phyloP scores from a whole-genome alignment of 208 protist species.

The Porcisia hertigi region DNA sequence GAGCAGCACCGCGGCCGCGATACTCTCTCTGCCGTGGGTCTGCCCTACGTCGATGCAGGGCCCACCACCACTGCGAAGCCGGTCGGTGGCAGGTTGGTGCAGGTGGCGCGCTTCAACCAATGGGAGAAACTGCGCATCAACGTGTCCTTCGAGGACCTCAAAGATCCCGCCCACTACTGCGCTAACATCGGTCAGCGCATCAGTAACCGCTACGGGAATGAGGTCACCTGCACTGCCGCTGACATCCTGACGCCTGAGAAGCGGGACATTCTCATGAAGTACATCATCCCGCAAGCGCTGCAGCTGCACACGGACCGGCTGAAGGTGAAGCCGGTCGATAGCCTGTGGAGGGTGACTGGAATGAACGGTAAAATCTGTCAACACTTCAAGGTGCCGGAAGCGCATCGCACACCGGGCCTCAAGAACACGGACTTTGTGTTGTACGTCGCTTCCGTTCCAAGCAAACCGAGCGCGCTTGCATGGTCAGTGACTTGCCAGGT shows the following conservation, averaged over 20 bases:
- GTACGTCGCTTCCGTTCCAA: slow-evolving; percentile 57
- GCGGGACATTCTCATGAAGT: slow-evolving; percentile 23
- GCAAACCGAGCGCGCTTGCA: slow-evolving; percentile 7
- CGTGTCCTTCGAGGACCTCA: no score
- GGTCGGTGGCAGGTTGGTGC: no score
- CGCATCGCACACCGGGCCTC: slow-evolving; percentile 41
- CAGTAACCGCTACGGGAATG: slow-evolving; percentile 20
- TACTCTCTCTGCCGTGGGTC: background rate
- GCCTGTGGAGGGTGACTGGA: slow-evolving; percentile 14
- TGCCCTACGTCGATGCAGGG: slow-evolving; percentile 5
- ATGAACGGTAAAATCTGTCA: background rate
- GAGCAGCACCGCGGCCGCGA: background rate
- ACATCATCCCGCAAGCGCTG: slow-evolving; percentile 49
- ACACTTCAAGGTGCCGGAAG: slow-evolving; percentile 9
- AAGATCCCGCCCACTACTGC: slow-evolving; percentile 45
- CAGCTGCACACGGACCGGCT: slow-evolving; percentile 51
- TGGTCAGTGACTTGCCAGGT: slow-evolving; percentile 54
- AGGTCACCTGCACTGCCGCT: slow-evolving; percentile 19
- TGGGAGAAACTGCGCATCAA: slow-evolving; percentile 41
- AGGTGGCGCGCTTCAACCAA: slow-evolving; percentile 27
- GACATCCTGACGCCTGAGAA: slow-evolving; percentile 48
- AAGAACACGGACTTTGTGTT: slow-evolving; percentile 56
- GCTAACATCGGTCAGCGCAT: slow-evolving; percentile 16
- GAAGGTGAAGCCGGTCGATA: slow-evolving; percentile 30
- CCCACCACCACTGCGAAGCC: no score